phyloP scores from a whole-genome alignment of 1,284 basidiomycete species.

The Leccinum pseudoinsigne region DNA sequence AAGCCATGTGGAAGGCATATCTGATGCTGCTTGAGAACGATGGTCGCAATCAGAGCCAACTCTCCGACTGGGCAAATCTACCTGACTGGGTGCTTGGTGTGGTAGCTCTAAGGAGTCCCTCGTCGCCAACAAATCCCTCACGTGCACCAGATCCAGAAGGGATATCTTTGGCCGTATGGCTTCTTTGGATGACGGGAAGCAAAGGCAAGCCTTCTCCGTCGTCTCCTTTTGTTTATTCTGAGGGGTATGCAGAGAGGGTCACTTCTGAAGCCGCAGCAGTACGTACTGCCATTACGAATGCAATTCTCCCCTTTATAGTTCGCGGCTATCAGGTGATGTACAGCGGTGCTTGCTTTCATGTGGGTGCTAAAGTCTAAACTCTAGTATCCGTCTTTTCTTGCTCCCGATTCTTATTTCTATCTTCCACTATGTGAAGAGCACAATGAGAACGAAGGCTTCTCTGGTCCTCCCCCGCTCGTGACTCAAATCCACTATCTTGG shows the following conservation, averaged over 20 bases:
- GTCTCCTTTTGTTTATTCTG: constrained; percentile 12
- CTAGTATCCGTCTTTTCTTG: constrained; percentile 43
- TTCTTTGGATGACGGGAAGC: constrained; percentile 55
- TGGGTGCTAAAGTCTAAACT: constrained; percentile 5
- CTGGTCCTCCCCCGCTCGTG: constrained; percentile 31
- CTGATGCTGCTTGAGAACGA: constrained; percentile 74
- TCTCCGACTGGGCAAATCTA: constrained; percentile 41
- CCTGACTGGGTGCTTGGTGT: constrained; percentile 29
- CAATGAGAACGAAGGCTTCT: constrained; percentile 24
- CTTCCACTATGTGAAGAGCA: constrained; percentile 36
- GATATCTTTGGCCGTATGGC: constrained; percentile 50
- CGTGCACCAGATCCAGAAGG: constrained; percentile 34
- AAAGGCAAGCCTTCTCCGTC: constrained; percentile 36
- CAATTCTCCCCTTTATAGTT: constrained; percentile 34
- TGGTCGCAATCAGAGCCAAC: constrained; percentile 59
- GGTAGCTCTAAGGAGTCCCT: constrained; percentile 20
- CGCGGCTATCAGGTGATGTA: constrained; percentile 38
- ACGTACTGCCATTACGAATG: constrained; percentile 29
- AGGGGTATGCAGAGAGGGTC: constrained; percentile 24
- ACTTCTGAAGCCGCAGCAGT: constrained; percentile 16
- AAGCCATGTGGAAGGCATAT: constrained; percentile 60
- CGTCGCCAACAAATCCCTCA: constrained; percentile 4
- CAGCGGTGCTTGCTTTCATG: not conserved
- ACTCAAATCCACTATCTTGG: constrained; percentile 42
- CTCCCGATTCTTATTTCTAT: constrained; percentile 40